Base-by-base conservation (phyloP, 257 asterid genomes). In the Voacanga thouarsii region DNA sequence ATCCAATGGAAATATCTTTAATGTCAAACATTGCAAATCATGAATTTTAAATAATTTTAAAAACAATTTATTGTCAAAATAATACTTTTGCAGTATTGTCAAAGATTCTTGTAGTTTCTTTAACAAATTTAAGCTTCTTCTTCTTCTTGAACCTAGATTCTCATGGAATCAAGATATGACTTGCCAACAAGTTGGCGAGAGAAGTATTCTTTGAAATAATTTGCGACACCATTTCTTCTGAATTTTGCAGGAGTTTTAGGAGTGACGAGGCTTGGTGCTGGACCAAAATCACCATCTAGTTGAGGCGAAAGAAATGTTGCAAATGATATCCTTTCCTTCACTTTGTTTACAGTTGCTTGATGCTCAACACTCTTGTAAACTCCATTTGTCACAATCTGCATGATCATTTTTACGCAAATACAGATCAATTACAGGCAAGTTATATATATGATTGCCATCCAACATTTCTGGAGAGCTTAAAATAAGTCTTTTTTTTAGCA, bases 111-210 rank as follows among this genome's bases (percentile, higher is more conserved):
- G n/a, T n/a, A n/a, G n/a, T n/a, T n/a, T n/a, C n/a, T n/a, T n/a
- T n/a, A n/a, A n/a, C n/a, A n/a, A n/a, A n/a, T n/a, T n/a, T n/a
- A n/a, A n/a, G n/a, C n/a, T n/a, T n/a, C n/a, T n/a, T n/a, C n/a
- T n/a, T n/a, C n/a, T n/a, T n/a, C 10, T 15, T 14, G 59, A 15
- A 53, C 2, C 59, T 53, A 53, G 23, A 82, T 83, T 68, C 86
- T 85, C 86, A 88, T 77, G 72, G 9, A 1, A 47, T 88, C 89
- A 5, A 89, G 26, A 74, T 83, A 82, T 0, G 96, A 86, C 75
- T 89, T 90, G 0, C 91, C 89, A 3, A 49, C 80, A 57, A 90
- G 89, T 68, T 89, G 79, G 76, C 84, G 82, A 0, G 89, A 24
- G 26, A 79, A 76, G 0, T 56, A 33, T 26, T 83, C 86, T 81